These are phyloP conservation scores for Pseudohyphozyma bogoriensis DNA, from an alignment of 768 basidiomycete genomes.

Conservation along the genomic window DNA sequence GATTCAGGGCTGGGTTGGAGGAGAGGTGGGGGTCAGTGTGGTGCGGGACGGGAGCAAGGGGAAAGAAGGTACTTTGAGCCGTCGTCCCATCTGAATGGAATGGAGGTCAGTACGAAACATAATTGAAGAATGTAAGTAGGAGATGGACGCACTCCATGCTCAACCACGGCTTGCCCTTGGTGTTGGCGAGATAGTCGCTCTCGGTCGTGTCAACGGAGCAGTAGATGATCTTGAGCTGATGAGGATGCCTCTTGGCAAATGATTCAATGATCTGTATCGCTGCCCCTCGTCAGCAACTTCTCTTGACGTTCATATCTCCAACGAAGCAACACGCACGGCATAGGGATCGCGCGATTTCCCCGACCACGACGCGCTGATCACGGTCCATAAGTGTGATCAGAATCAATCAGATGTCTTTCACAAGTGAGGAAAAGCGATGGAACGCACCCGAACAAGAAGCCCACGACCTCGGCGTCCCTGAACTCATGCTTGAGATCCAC, in stretches of 20 bases:
- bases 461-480: conserved; percentile 19
- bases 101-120: background rate
- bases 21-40: background rate
- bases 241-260: conserved; percentile 13
- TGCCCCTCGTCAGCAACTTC: background rate
- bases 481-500: conserved; percentile 23
- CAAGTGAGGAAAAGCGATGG: too few species aligned
- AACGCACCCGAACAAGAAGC: conserved; percentile 28
- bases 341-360: conserved; percentile 9
- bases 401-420: background rate
- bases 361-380: conserved; percentile 19
- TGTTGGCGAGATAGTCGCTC: conserved; percentile 7
- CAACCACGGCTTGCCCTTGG: conserved; percentile 12
- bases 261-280: background rate
- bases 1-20: background rate
- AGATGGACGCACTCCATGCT: conserved; percentile 25
- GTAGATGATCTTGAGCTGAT: conserved; percentile 29
- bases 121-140: too few species aligned
- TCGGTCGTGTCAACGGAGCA: conserved; percentile 24
- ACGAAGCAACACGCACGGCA: background rate
- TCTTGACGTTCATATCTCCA: too few species aligned
- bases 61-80: conserved; percentile 14
- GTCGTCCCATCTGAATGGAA: conserved; percentile 28
- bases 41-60: background rate
- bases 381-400: background rate